Conservation (phyloP, 768 basidiomycete genomes). For the Suillus subaureus region DNA sequence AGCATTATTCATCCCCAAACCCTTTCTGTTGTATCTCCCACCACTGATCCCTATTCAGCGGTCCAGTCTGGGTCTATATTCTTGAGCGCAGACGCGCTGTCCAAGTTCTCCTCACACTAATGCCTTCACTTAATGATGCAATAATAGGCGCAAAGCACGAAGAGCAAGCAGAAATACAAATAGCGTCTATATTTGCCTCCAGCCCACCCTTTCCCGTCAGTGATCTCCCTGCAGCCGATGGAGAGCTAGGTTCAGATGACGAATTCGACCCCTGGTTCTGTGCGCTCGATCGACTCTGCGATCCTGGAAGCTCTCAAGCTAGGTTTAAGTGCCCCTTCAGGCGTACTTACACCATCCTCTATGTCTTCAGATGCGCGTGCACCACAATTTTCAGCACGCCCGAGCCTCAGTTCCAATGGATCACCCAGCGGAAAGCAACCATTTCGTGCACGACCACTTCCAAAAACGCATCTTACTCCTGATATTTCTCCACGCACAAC, state of each 20-base stretch:
- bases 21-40: neutral
- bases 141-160: slow-evolving; percentile 73
- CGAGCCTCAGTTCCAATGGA: slow-evolving; percentile 34
- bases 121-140: slow-evolving; percentile 57
- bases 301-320: slow-evolving; percentile 46
- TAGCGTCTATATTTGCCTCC: slow-evolving; percentile 75
- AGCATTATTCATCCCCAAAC: neutral
- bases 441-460: slow-evolving; percentile 72
- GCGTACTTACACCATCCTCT: slow-evolving; percentile 41
- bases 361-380: slow-evolving; percentile 24
- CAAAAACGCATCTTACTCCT: slow-evolving; percentile 59
- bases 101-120: slow-evolving; percentile 76
- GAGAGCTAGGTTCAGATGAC: slow-evolving; percentile 31
- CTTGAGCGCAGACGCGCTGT: slow-evolving; percentile 82
- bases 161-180: slow-evolving; percentile 77
- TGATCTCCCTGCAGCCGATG: slow-evolving; percentile 55
- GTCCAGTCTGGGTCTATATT: slow-evolving; percentile 91
- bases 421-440: slow-evolving; percentile 46
- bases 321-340: slow-evolving; percentile 45
- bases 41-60: slow-evolving; percentile 44
- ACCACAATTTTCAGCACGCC: slow-evolving; percentile 26
- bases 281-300: slow-evolving; percentile 49
- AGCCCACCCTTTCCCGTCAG: slow-evolving; percentile 77
- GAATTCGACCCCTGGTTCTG: slow-evolving; percentile 37
- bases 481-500: slow-evolving; percentile 80